Evolutionary conservation across 2,329 filamentous ascomycete species (phyloP).

Genomic region (Helminthosporium solani): DNA sequence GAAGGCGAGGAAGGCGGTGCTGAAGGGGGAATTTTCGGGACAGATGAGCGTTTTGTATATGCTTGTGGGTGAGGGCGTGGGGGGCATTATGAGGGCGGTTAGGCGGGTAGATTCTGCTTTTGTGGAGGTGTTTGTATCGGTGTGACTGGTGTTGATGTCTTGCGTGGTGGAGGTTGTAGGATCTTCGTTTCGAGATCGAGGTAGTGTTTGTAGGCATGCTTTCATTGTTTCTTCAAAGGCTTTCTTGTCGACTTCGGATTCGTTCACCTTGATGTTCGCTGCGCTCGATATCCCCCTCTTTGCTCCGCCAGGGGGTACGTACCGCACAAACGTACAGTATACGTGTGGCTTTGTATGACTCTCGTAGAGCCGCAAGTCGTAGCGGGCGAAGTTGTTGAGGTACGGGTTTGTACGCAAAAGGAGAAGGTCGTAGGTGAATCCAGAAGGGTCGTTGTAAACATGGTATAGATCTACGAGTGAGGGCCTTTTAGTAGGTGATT

Average conservation of each 20-base stretch:
- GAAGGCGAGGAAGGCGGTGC: conserved; percentile 40
- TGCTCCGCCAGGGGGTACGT: conserved; percentile 18
- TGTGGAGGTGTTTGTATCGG: neutral
- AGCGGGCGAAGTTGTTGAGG: conserved; percentile 58
- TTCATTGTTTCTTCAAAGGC: no score
- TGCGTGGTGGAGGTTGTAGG: neutral
- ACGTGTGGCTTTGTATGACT: conserved; percentile 32
- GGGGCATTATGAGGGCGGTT: conserved; percentile 12
- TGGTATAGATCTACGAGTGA: conserved; percentile 54
- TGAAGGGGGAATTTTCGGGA: conserved; percentile 33
- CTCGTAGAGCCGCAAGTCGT: conserved; percentile 36
- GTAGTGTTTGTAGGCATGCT: no score
- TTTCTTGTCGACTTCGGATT: neutral
- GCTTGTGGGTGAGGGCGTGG: neutral
- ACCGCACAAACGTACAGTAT: conserved; percentile 33
- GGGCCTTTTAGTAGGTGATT: neutral
- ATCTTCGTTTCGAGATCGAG: no score
- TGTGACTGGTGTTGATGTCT: neutral
- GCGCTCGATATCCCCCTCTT: conserved; percentile 23
- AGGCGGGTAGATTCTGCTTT: conserved; percentile 13
- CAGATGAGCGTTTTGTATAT: conserved; percentile 28
- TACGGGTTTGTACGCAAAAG: conserved; percentile 56
- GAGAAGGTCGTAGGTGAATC: conserved; percentile 64
- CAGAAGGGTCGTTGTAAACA: conserved; percentile 62
- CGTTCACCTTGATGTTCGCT: neutral